These are phyloP conservation scores for Capsicum chinense DNA, from an alignment of 257 asterid species.

Conservation along the genomic window DNA sequence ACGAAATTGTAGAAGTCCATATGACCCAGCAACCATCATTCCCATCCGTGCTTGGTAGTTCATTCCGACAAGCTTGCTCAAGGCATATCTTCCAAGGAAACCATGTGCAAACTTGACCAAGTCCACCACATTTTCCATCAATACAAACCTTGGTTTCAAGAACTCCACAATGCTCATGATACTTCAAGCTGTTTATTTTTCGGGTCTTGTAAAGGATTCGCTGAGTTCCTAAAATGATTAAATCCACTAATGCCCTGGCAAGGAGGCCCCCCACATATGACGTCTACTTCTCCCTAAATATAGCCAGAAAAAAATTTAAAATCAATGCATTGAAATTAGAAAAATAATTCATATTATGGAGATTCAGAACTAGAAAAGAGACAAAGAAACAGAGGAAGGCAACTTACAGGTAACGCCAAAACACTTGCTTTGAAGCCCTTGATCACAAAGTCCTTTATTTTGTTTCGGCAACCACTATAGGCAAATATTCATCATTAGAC, in stretches of 20 bases:
- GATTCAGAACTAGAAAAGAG: neutral
- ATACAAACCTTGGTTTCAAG: conserved; percentile 63
- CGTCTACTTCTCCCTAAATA: conserved; percentile 72
- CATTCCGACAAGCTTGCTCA: conserved; percentile 66
- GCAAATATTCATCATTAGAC: neutral
- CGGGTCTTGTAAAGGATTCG: conserved; percentile 57
- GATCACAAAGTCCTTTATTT: conserved; percentile 62
- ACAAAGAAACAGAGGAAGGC: neutral
- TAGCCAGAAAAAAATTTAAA: conserved; percentile 8
- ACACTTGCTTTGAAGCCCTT: conserved; percentile 50
- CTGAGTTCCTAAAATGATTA: conserved; percentile 63
- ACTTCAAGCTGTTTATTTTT: conserved; percentile 70
- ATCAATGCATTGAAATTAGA: neutral
- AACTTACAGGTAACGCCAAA: conserved; percentile 84
- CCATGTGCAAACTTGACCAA: conserved; percentile 64
- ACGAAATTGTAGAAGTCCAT: conserved; percentile 83
- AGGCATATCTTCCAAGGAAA: conserved; percentile 75
- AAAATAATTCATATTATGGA: neutral
- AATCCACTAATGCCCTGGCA: conserved; percentile 95
- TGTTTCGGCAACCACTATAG: conserved; percentile 61
- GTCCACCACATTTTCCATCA: conserved; percentile 94
- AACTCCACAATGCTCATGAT: conserved; percentile 67
- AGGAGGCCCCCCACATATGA: conserved; percentile 94
- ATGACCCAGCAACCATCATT: conserved; percentile 86
- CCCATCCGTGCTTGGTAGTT: conserved; percentile 80